Base-by-base conservation (phyloP, 1,139 yeast species). In the Cylindricascospora bacillispora region DNA sequence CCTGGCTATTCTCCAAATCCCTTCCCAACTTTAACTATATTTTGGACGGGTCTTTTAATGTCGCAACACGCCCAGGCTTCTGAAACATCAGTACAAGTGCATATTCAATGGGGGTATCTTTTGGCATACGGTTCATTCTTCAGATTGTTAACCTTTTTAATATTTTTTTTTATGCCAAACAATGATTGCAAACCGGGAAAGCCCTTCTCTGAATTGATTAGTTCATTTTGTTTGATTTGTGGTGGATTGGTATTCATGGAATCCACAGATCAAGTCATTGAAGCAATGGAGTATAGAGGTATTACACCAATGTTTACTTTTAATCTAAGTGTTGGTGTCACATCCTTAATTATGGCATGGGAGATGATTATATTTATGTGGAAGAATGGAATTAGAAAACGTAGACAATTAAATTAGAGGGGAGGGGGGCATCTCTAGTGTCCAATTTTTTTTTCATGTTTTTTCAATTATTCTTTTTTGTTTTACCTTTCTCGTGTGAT, bases 11-110 rank as follows among this genome's bases (percentile, higher is more conserved):
- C 83, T 3, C 85, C 86, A 29, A 89, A 89, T 51, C 95, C 95
- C 13, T 82, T 89, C 69, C 97, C 98, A 2, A 72, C 83, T 2
- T 68, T 89, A 41, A 83, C 93, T 7, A 80, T 89, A 23, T 89
- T 81, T 57, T 89, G 95, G 94, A 89, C 97, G 1, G 98, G 98
- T 15, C 65, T 78, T n/a, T 64, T 89, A 39, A 89, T 89, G 98
- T 83, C 95, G 2, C 82, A 78, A 54, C 98, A 89, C 56, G 75
- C 73, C 28, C 98, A 89, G 57, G 82, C 86, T 3, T 74, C 89
- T 1, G 62, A 55, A 28, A 65, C 79, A 20, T 74, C 95, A 2
- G 82, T 97, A 1, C 62, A 60, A 21, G 70, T 89, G 38, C 98
- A 89, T 54, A 60, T 68, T 31, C 95, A 83, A 59, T 89, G 98